These are phyloP conservation scores for Exutisphaerella laricina DNA, from an alignment of 2,329 filamentous ascomycete species.

Conservation along the genomic window DNA sequence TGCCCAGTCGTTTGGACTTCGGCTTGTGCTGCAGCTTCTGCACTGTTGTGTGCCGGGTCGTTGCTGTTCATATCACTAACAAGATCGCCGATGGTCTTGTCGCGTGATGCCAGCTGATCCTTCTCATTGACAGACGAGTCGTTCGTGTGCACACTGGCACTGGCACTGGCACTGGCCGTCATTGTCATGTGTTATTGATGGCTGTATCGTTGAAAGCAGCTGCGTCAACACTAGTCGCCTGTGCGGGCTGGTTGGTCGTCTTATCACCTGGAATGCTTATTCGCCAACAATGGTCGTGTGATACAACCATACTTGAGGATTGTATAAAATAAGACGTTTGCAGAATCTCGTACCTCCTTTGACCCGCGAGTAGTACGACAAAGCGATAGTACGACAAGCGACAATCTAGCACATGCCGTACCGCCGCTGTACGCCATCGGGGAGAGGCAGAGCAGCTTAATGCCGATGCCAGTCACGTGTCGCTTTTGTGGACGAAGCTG, in stretches of 20 bases:
- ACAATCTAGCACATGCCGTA: not conserved
- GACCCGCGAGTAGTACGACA: no score
- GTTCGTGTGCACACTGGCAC: not conserved
- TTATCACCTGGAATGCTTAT: no score
- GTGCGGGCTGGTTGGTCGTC: no score
- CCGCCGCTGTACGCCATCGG: not conserved
- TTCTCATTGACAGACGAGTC: constrained; percentile 2
- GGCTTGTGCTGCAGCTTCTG: not conserved
- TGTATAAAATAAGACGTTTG: no score
- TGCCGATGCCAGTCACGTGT: not conserved
- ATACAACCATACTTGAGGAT: no score
- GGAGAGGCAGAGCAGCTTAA: no score
- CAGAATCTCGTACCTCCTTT: no score
- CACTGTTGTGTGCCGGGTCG: not conserved
- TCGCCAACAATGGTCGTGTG: not conserved
- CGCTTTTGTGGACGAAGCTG: not conserved
- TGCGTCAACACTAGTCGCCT: no score
- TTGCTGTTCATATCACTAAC: not conserved
- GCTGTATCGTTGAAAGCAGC: no score
- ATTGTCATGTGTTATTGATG: no score
- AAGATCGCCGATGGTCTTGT: constrained; percentile 1
- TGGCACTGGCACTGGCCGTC: no score
- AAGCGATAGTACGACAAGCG: not conserved
- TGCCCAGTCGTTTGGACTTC: not conserved
- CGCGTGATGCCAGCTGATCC: not conserved